Evolutionary conservation across 2,329 filamentous ascomycete genomes (phyloP), one percentile per base, ranked within the genome.

Genomic region (Calonectria montana): DNA sequence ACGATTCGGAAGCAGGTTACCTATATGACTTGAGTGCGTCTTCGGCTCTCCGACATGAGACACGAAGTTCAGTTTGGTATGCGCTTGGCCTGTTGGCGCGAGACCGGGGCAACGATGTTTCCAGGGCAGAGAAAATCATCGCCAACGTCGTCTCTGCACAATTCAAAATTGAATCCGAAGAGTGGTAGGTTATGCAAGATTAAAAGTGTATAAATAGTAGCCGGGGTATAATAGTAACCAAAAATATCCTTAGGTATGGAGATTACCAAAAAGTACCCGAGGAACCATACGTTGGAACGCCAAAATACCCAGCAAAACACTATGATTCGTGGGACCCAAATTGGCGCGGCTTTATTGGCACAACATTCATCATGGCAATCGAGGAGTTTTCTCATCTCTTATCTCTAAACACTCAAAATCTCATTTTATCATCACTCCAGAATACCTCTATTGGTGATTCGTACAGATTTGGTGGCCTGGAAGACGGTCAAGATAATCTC

Each of bases 261-360:
- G 84, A 84, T 85, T 91, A 91, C 74, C 87, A 89, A 59, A 82
- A 85, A 31, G 84, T 88, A 47, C 88, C 88, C 0, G 89, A 91
- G 74, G 87, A 92, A 78, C 90, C 91, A 0, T 86, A 85, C 2
- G 87, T 92, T 5, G 90, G 89, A 21, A 87, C 84, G 2, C 65
- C 81, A 2, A 80, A 82, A 16, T 92, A 92, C 73, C 84, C 85
- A 1, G 79, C 85, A 21, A 77, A 80, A 5, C 89, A 89, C 35
- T 91, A 91, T 76, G 85, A 87, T 68, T 86, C 87, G 0, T 92
- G 89, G 88, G 91, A 92, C 74, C 90, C 90, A 1, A 92, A 92
- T 72, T 92, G 90, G 90, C 84, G 91, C 61, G 90, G 90, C 1
- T 92, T 92, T 68, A 85, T 92, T 37, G 89, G 89, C 13, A 91